Evolutionary conservation across 164 flowering plant species (phyloP).

Genomic region (Berberis vulgaris): DNA sequence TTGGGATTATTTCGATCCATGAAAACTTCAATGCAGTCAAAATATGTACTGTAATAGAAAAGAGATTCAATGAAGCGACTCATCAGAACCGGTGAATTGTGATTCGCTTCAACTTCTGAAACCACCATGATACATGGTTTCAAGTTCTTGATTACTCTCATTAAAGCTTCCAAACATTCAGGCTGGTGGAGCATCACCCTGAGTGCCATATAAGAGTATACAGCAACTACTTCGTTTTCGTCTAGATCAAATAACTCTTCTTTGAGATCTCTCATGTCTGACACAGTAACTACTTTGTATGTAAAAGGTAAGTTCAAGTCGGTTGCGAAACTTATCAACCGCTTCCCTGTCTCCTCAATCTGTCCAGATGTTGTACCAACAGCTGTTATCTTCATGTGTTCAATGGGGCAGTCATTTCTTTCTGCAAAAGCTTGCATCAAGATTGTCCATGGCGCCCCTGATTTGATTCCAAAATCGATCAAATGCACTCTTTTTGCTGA

Average conservation of each 20-base stretch:
- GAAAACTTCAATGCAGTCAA: constrained; percentile 33
- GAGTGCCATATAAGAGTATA: constrained; percentile 19
- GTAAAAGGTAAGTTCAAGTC: constrained; percentile 26
- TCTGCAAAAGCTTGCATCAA: too few relatives aligned
- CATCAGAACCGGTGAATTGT: constrained; percentile 32
- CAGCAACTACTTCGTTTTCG: constrained; percentile 30
- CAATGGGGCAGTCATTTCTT: too few relatives aligned
- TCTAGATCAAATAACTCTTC: constrained; percentile 32
- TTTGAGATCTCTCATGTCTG: constrained; percentile 29
- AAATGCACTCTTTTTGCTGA: too few relatives aligned
- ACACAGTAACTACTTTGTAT: constrained; percentile 23
- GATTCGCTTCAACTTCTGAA: constrained; percentile 43
- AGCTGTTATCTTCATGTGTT: too few relatives aligned
- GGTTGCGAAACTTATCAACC: constrained; percentile 27
- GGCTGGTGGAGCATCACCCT: constrained; percentile 21
- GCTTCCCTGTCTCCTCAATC: constrained; percentile 16
- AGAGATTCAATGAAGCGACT: constrained; percentile 43
- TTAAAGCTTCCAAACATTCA: constrained; percentile 8
- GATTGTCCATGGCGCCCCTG: too few relatives aligned
- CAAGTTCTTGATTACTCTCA: constrained; percentile 33
- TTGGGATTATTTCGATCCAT: constrained; percentile 22
- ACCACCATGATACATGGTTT: constrained; percentile 42
- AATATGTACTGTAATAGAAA: constrained; percentile 43
- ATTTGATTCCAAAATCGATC: too few relatives aligned
- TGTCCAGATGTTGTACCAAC: too few relatives aligned